Evolutionary conservation across 163 green algal species (phyloP).

Genomic region (Trebouxia gelatinosa): DNA sequence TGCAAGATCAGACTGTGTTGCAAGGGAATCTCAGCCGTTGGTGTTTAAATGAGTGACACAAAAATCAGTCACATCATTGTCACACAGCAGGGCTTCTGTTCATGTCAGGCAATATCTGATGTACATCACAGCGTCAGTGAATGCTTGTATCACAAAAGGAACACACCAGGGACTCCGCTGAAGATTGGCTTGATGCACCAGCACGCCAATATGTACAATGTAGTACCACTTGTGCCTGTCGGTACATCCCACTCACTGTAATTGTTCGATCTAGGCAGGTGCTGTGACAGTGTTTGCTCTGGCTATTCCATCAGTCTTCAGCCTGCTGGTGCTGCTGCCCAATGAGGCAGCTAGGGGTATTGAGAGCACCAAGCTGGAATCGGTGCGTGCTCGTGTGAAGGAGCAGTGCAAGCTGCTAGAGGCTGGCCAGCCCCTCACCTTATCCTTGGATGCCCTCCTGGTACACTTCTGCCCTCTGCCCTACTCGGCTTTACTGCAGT

Average conservation of each 20-base stretch:
- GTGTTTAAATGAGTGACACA: background rate
- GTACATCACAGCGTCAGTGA: background rate
- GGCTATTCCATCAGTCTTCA: constrained; percentile 16
- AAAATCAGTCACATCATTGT: background rate
- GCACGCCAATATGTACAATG: background rate
- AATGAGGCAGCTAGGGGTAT: constrained; percentile 22
- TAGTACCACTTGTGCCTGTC: background rate
- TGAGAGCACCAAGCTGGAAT: constrained; percentile 28
- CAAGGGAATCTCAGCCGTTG: background rate
- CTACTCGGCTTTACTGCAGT: too few relatives aligned
- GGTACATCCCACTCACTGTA: too few relatives aligned
- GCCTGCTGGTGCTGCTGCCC: constrained; percentile 29
- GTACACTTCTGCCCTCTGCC: background rate
- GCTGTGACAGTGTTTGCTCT: constrained; percentile 23
- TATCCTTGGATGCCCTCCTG: constrained; percentile 24
- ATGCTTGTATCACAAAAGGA: background rate
- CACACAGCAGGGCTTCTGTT: background rate
- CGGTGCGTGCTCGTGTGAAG: constrained; percentile 18
- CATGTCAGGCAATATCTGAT: background rate
- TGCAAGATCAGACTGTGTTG: too few relatives aligned
- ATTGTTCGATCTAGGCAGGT: too few relatives aligned
- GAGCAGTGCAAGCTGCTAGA: constrained; percentile 32
- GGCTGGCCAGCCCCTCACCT: constrained; percentile 26
- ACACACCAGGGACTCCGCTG: background rate
- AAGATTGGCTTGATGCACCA: background rate